phyloP scores from a whole-genome alignment of 1,284 basidiomycete species.

The Phylloporus gajari region DNA sequence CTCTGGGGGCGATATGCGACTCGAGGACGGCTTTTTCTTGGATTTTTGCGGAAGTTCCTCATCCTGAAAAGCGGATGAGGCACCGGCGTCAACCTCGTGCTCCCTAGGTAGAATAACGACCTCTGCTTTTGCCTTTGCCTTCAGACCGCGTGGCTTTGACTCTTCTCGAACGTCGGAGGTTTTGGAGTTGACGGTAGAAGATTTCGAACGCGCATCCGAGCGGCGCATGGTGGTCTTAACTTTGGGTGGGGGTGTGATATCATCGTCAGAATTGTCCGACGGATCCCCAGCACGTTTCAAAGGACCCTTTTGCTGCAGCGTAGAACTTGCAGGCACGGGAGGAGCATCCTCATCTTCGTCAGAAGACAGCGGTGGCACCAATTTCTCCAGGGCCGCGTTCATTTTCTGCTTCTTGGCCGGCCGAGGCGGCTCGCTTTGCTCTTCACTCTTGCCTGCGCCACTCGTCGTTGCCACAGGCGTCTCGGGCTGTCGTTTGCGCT shows the following conservation, averaged over 20 bases:
- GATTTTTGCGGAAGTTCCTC: conserved; percentile 9
- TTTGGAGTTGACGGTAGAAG: neutral
- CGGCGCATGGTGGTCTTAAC: conserved; percentile 2
- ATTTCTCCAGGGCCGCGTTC: conserved; percentile 9
- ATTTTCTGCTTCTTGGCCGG: conserved; percentile 36
- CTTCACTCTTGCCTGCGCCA: neutral
- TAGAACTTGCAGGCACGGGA: neutral
- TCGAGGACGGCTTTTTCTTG: conserved; percentile 5
- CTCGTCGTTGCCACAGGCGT: neutral
- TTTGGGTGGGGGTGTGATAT: conserved; percentile 12
- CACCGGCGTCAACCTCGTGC: neutral
- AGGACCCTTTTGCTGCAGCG: neutral
- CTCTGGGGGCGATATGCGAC: neutral
- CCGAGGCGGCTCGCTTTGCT: conserved; percentile 11
- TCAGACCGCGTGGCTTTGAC: neutral
- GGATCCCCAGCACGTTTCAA: neutral
- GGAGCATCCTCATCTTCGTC: conserved; percentile 21
- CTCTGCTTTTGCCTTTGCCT: conserved; percentile 8
- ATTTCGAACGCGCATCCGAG: neutral
- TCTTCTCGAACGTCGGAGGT: conserved; percentile 3
- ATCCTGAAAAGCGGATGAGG: conserved; percentile 3
- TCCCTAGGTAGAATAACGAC: conserved; percentile 5
- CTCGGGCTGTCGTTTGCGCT: conserved; percentile 33
- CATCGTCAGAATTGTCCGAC: conserved; percentile 11
- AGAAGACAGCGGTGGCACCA: conserved; percentile 23